Base-by-base conservation (phyloP, 192 early-diverging fungal genomes). In the Rhizophagus sp. region DNA sequence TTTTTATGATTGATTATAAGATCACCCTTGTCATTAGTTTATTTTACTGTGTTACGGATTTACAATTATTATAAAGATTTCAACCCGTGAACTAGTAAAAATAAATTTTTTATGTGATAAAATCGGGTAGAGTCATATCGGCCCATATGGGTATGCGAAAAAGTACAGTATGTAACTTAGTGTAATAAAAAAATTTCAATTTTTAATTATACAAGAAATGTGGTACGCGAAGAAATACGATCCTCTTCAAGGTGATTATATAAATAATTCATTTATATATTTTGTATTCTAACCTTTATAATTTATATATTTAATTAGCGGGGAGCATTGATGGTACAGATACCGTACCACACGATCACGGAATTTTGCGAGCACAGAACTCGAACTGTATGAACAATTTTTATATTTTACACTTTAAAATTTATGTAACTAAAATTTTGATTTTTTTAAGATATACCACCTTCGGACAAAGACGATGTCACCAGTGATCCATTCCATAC, bases 271-370 rank as follows among this genome's bases (percentile, higher is more conserved):
- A 30, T 4, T 52, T 27, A 25, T 74, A 15, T 17, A 9, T 17
- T 13, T n/a, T 52, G 13, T 9, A 33, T 63, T 36, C 0, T 39
- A 10, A n/a, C 62, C 2, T 36, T 36, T 33, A 57, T 64, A 61
- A 62, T 76, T n/a, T 10, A 1, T 22, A 12, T 36, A 15, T 41
- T 22, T 78, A 64, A 49, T 17, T 68, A 70, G 83, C 77, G 25
- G 85, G 85, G 33, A 81, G 83, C 5, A 84, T 86, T n/a, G 82
- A 83, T 67, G 85, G 85, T 19, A 81, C 81, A 3, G 82, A 84
- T 41, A 81, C 76, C 19, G 75, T 80, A 34, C 80, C 85, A 13
- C 85, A 86, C 50, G 85, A 86, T 72, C 76, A 80, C 52, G 85
- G 79, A 41, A 80, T 86, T 68, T 57, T 66, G 22, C 66, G 85